Evolutionary conservation across 805 yeast genomes (phyloP), one percentile per base, ranked within the genome.

Genomic region (Candida yuanshanica): DNA sequence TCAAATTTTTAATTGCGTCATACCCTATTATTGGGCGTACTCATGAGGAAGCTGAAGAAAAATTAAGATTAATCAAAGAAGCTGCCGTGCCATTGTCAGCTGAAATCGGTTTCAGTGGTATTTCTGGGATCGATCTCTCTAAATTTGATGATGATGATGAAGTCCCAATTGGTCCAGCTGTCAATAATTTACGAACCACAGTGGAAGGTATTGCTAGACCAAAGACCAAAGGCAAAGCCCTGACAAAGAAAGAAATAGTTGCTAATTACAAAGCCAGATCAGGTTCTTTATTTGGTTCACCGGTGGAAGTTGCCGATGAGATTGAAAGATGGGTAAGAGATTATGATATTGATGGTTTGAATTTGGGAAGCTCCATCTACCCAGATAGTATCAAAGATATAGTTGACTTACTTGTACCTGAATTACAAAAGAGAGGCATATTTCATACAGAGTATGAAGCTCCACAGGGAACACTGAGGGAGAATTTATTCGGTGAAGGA

Each of bases 321-420:
- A 26, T 41, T n/a, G 44, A 37, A 29, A 17, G 20, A 33, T 23
- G 33, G 37, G 35, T 41, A 17, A 33, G 33, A 10, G 35, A 32
- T 4, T 32, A 37, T 16, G 44, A 37, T 18, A 17, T 41, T 33
- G 44, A 41, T 33, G 44, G 44, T 3, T 69, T 70, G 48, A 69
- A 69, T 39, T 55, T 69, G 35, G 63, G 65, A 3, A 61, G 65
- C 45, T 60, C 69, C 4, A 49, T 61, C 12, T 46, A 53, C 11
- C 74, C 74, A 22, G 65, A 61, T 9, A 47, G 63, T 12, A 64
- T 61, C 43, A 67, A 67, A 45, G 72, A 69, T 17, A 45, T 68
- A 18, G 64, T 66, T 18, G 64, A 68, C 16, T 46, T 50, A 18
- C 50, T 68, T 31, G n/a, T 68, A 14, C 72, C 73, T 8, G 71